A percentile compares a stretch with the other conserved stretches of the same genome.
These are phyloP conservation scores for Basidiobolus heterosporus DNA, from an alignment of 371 early-diverging fungal species.

Conservation along the genomic window DNA sequence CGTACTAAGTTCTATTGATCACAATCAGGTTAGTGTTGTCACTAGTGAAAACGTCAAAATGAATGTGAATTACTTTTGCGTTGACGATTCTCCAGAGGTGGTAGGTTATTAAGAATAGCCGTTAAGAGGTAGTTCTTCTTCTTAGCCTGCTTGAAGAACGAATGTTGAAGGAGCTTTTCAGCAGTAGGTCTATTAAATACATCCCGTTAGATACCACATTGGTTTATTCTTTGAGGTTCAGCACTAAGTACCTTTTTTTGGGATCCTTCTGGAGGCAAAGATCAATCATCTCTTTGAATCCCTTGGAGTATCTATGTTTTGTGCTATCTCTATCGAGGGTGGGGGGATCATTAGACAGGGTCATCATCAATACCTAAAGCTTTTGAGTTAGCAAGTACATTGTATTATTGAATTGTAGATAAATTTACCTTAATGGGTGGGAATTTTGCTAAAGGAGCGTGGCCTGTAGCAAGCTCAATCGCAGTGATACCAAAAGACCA, in stretches of 20 bases:
- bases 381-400: background rate
- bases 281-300: conserved; percentile 76
- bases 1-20: no score
- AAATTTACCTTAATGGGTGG: conserved; percentile 64
- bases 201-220: background rate
- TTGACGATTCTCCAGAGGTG: conserved; percentile 46
- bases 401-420: background rate
- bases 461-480: conserved; percentile 77
- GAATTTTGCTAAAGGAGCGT: conserved; percentile 81
- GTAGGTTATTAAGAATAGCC: conserved; percentile 38
- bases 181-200: conserved; percentile 42
- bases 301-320: conserved; percentile 52
- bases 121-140: conserved; percentile 46
- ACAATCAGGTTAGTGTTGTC: no score
- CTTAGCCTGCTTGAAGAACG: conserved; percentile 71
- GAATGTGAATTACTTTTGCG: conserved; percentile 17
- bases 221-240: background rate
- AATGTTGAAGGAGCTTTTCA: conserved; percentile 54
- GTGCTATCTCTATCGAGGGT: conserved; percentile 62
- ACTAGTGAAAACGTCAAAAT: no score
- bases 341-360: conserved; percentile 75
- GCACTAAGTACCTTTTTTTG: conserved; percentile 31
- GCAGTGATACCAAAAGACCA: conserved; percentile 89
- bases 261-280: conserved; percentile 70
- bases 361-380: conserved; percentile 66